Evolutionary conservation across 345 rosid genomes (phyloP).

Genomic region (Lepidium africanum): DNA sequence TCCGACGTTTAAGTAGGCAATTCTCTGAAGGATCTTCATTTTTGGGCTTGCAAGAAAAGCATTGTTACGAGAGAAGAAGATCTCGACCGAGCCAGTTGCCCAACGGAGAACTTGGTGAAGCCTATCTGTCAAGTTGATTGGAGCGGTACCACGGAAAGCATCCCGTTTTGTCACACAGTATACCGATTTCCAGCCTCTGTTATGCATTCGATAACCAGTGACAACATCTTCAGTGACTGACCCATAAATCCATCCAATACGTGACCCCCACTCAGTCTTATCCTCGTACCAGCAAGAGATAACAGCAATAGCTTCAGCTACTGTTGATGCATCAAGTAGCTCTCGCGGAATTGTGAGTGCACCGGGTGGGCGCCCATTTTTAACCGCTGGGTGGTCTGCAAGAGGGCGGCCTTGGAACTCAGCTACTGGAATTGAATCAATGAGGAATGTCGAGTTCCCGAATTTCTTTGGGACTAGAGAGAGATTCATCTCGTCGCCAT

Average conservation of each 20-base stretch:
- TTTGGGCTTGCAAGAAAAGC: slow-evolving; percentile 77
- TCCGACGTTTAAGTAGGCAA: slow-evolving; percentile 91
- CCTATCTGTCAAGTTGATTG: slow-evolving; percentile 92
- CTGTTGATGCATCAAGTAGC: slow-evolving; percentile 89
- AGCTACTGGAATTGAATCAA: slow-evolving; percentile 87
- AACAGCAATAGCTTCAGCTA: slow-evolving; percentile 95
- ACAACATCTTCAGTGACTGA: slow-evolving; percentile 99
- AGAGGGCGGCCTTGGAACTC: slow-evolving; percentile 98
- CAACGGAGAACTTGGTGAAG: slow-evolving; percentile 96
- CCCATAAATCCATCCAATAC: slow-evolving; percentile 98
- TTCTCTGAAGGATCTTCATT: slow-evolving; percentile 87
- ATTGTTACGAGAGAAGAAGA: slow-evolving; percentile 94
- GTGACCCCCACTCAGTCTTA: slow-evolving; percentile 96
- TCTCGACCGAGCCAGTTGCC: slow-evolving; percentile 99
- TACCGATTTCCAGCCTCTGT: slow-evolving; percentile 96
- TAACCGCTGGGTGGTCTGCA: slow-evolving; percentile 90
- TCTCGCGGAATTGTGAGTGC: slow-evolving; percentile 88
- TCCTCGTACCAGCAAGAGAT: slow-evolving; percentile 99
- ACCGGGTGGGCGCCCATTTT: slow-evolving; percentile 92
- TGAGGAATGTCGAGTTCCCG: slow-evolving; percentile 76
- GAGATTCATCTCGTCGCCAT: slow-evolving; percentile 78
- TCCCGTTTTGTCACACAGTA: slow-evolving; percentile 96
- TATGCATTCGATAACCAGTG: slow-evolving; percentile 97
- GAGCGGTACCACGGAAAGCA: slow-evolving; percentile 96
- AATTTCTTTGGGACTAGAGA: slow-evolving; percentile 70